Base-by-base conservation (phyloP, 768 basidiomycete genomes). In the Boletus tylopilopsis region DNA sequence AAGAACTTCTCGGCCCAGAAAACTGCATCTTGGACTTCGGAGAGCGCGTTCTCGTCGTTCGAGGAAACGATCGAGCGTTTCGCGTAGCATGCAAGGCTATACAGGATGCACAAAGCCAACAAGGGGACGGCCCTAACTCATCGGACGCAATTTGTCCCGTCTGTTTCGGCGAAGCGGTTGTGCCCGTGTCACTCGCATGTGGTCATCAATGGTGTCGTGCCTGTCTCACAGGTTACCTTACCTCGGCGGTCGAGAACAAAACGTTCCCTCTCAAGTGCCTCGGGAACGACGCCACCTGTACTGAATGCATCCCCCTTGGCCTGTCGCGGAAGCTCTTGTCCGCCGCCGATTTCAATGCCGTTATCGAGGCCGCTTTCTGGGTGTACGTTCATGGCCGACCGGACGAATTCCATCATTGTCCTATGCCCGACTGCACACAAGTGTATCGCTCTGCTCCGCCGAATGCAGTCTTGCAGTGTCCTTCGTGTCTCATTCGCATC, bases 351-450 rank as follows among this genome's bases (percentile, higher is more conserved):
- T 81, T 87, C 58, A 72, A 79, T 23, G 69, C 75, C 0, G 56
- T 90, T 29, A 68, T 79, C 16, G 71, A 79, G 12, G 78, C 85
- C 0, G 77, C 87, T 0, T 83, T 85, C 56, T 70, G 78, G n/a
- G 64, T 76, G 0, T 73, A 90, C 59, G 71, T 88, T 18, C 79
- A 83, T 50, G 67, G 76, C 2, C 77, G 76, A 32, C 73, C 85
- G 0, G 67, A 74, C 8, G 84, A 89, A 49, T 85, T 85, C 56
- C 75, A 79, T 50, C 84, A 81, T 56, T 92, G 90, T 66, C 89
- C 90, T 0, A 84, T 87, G 0, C 84, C 90, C 0, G 86, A 91
- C 61, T 92, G 90, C 57, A 71, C 72, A 0, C 84, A 89, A 57
- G 74, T 90, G 6, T 92, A 91, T 61, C 81, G 87, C 23, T 60